Percentiles rank a stretch among this genome's conserved stretches.
phyloP scores from a whole-genome alignment of 352 stramenopile genomes.

The Phytophthora hybrid region DNA sequence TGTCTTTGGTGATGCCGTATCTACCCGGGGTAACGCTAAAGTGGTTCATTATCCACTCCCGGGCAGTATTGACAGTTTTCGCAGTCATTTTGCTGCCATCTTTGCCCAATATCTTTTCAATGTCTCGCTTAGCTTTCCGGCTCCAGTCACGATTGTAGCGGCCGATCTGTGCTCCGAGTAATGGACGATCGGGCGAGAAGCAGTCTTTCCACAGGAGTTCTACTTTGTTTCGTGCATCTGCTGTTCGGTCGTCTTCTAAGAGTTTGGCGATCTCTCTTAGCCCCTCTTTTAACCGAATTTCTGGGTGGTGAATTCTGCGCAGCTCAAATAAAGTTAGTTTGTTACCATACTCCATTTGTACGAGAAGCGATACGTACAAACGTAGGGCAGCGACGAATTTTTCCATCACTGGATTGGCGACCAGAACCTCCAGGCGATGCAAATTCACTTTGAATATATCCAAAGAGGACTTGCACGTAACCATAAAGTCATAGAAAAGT shows the following conservation, averaged over 20 bases:
- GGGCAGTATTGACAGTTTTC: slow-evolving; percentile 62
- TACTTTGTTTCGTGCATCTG: slow-evolving; percentile 45
- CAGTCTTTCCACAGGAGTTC: slow-evolving; percentile 68
- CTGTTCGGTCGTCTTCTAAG: slow-evolving; percentile 56
- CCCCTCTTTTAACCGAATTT: slow-evolving; percentile 84
- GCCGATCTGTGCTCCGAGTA: slow-evolving; percentile 69
- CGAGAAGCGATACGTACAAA: slow-evolving; percentile 51
- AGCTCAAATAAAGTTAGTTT: slow-evolving; percentile 24
- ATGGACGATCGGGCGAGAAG: slow-evolving; percentile 57
- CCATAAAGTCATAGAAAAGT: slow-evolving; percentile 87
- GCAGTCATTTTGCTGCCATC: slow-evolving; percentile 59
- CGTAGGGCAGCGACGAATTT: slow-evolving; percentile 83
- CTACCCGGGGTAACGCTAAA: slow-evolving; percentile 78
- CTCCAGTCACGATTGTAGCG: slow-evolving; percentile 85
- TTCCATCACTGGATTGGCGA: slow-evolving; percentile 81
- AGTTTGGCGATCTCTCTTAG: slow-evolving; percentile 71
- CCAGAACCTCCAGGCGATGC: slow-evolving; percentile 50
- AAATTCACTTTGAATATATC: slow-evolving; percentile 57
- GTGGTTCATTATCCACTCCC: slow-evolving; percentile 76
- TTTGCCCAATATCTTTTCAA: slow-evolving; percentile 82
- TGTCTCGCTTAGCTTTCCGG: slow-evolving; percentile 53
- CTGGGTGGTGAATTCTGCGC: slow-evolving; percentile 78
- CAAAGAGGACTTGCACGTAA: slow-evolving; percentile 56
- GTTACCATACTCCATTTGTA: background rate
- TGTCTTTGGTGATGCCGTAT: slow-evolving; percentile 81